Evolutionary conservation across 2,329 filamentous ascomycete genomes (phyloP), one percentile per base, ranked within the genome.

Genomic region (Aspergillus fischeri): DNA sequence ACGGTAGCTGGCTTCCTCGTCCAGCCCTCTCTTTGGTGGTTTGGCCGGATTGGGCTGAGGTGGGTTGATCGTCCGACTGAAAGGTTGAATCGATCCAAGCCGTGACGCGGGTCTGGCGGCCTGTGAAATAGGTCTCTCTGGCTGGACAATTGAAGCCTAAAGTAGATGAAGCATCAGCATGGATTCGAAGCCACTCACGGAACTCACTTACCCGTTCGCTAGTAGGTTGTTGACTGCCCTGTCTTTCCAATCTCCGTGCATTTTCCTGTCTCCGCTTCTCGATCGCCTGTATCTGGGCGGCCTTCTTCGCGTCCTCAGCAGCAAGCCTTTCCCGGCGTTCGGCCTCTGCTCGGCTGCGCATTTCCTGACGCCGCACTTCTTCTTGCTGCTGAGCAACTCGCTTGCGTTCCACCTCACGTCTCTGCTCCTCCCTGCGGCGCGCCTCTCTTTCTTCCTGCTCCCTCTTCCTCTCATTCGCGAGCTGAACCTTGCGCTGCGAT

Each of bases 381-480:
- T 83, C 80, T 54, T 83, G 71, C 54, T 73, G 69, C 52, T 78
- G 75, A 41, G 83, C 85, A 50, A 84, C 84, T 58, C 89, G 83
- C 75, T 92, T 91, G 50, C 89, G 86, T 70, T 96, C 91, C 35
- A 89, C 78, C 66, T 95, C 90, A 17, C 86, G 83, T 74, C 95
- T 96, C 41, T 88, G 86, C 21, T 95, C 90, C 8, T 87, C 86
- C 68, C 91, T 93, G 51, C 87, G 85, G 66, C 92, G 87, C 14
- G 86, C 85, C 62, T 92, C 90, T 50, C 86, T 85, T 69, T 95
- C 91, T 65, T 96, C 92, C 70, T 85, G 88, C 71, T 96, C 91
- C 70, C 89, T 93, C 73, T 92, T 92, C 68, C 86, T 88, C 42
- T 90, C 89, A 2, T 88, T 90, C 50, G 89, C 80, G 54, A 92